Base-by-base conservation (phyloP, 2,329 filamentous ascomycete species). In the Fusarium subglutinans region DNA sequence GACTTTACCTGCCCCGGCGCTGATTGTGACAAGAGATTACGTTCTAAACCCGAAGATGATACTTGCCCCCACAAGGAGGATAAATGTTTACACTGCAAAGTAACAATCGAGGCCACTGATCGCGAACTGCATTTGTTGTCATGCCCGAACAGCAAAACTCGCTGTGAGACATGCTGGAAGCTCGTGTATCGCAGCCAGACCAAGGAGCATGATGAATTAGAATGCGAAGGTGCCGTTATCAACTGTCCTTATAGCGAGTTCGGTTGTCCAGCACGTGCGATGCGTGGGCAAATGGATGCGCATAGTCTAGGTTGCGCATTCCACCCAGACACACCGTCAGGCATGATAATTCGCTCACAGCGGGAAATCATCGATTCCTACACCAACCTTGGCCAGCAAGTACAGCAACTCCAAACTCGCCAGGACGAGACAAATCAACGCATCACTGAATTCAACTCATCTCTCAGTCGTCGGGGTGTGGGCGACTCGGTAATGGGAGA, bases 1-100 rank as follows among this genome's bases (percentile, higher is more conserved):
- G 81, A 86, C 38, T 87, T 90, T 26, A 82, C 84, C n/a, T 92
- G 90, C 73, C 86, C 88, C 1, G 87, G 88, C 41, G 77, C 84
- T 20, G 77, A 79, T 6, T 92, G 90, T 78, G 80, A 83, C 37
- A 86, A 88, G 77, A 84, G 83, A 30, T 83, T 91, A 6, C 82
- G 84, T 18, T 84, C 87, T 53, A 88, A 87, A 71, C 84, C 89
- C 65, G 80, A 82, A 3, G 83, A 83, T n/a, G 84, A 85, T 54
- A 84, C 84, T 5, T 92, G 90, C 75, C 83, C 89, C 28, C 90
- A 92, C 75, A 84, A 84, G 59, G 79, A 86, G 38, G 82, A 84
- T 1, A 77, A 80, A 15, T 92, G 90, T 76, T 80, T 82, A n/a
- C 86, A 88, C 74, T 92, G 90, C 79, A 79, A 85, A n/a, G 79